Conservation (phyloP, 257 asterid genomes). For the Solanum chilense region DNA sequence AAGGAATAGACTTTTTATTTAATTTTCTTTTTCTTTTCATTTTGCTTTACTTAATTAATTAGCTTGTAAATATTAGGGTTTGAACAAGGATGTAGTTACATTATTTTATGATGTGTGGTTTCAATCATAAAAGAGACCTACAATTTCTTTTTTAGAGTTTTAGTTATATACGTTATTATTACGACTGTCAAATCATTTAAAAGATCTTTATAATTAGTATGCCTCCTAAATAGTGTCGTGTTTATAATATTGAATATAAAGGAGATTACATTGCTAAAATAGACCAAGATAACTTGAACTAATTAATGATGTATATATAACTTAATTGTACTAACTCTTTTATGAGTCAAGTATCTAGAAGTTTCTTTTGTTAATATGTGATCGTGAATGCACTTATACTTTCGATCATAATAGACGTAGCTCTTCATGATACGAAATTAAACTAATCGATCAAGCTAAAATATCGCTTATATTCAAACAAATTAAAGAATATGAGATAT, state of each 20-base stretch:
- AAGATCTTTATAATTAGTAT: background rate
- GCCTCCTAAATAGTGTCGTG: fast-evolving
- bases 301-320: too few relatives aligned
- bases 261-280: background rate
- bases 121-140: background rate
- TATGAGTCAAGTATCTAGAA: background rate
- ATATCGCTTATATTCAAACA: background rate
- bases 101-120: background rate
- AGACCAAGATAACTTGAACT: background rate
- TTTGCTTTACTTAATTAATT: background rate
- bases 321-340: background rate
- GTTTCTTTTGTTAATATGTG: background rate
- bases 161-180: background rate
- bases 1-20: background rate
- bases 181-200: background rate
- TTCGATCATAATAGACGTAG: too few relatives aligned
- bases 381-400: too few relatives aligned
- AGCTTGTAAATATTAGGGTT: background rate
- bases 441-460: background rate
- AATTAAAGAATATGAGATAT: background rate
- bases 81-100: background rate
- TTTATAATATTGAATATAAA: background rate
- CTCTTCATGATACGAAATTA: fast-evolving
- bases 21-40: too few relatives aligned
- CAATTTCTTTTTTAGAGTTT: background rate